A percentile compares a stretch with the other conserved stretches of the same genome.
phyloP scores from a whole-genome alignment of 2,329 filamentous ascomycete genomes.

The Fonsecaea erecta region DNA sequence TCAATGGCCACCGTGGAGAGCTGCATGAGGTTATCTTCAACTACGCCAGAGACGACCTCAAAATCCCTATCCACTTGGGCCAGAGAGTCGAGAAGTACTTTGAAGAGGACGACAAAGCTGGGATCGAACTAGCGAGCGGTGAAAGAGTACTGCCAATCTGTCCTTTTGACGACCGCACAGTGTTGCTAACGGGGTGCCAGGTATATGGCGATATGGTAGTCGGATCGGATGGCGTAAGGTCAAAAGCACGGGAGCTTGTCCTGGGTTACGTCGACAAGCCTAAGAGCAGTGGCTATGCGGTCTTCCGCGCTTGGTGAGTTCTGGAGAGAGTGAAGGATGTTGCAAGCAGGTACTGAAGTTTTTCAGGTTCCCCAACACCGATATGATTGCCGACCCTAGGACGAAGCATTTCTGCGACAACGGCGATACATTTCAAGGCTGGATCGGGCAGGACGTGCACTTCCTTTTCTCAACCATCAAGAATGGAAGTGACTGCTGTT shows the following conservation, averaged over 20 bases:
- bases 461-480: conserved; percentile 37
- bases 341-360: neutral
- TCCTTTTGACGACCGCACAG: neutral
- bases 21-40: conserved; percentile 65
- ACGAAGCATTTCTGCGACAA: conserved; percentile 36
- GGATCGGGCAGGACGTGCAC: conserved; percentile 50
- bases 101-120: conserved; percentile 57
- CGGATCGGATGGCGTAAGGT: conserved; percentile 32
- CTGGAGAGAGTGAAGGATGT: conserved; percentile 11
- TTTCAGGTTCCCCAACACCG: conserved; percentile 41
- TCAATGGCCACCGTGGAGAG: conserved; percentile 66
- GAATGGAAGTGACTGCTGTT: conserved; percentile 35
- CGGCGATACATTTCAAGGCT: conserved; percentile 35
- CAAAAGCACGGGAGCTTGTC: conserved; percentile 32
- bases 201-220: conserved; percentile 30
- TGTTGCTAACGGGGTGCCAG: neutral
- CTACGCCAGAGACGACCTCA: conserved; percentile 59
- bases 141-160: conserved; percentile 44
- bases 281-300: conserved; percentile 40
- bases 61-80: conserved; percentile 61
- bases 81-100: conserved; percentile 59
- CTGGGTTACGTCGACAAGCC: conserved; percentile 44
- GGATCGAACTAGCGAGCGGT: conserved; percentile 57
- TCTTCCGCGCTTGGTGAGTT: conserved; percentile 39
- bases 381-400: conserved; percentile 33